Evolutionary conservation across 805 yeast genomes (phyloP), one percentile per base, ranked within the genome.

Genomic region (Yamadazyma insecticola): DNA sequence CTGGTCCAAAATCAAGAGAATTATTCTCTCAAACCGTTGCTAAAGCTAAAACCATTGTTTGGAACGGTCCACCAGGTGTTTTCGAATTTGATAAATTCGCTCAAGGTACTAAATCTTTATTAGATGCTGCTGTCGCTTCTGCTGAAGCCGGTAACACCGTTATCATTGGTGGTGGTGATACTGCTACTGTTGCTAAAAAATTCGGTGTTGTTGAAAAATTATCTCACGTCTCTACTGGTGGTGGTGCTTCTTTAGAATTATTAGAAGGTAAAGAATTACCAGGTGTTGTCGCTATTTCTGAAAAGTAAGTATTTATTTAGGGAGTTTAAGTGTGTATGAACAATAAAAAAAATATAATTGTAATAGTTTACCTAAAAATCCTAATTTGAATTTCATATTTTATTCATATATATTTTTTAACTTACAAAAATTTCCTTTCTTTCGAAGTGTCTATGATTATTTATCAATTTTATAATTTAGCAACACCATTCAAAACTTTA

Each of bases 11-110:
- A 72, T 76, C 95, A 41, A 72, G 77, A 55, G 74, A 78, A 65
- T 74, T 83, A 50, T 92, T 84, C 61, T 76, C 81, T 47, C 79
- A 70, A 47, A 81, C 96, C 45, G 86, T 92, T 51, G 82, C 83
- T 46, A 74, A 81, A 68, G 94, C 98, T 51, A 88, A 90, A 80
- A 92, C 98, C 55, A 90, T 92, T 55, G 92, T 92, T 61, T 92
- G 98, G 98, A 92, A 92, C 75, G 98, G 98, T 64, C 98, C 98
- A 46, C 97, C 98, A 68, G 98, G 98, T 76, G 98, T 92, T 52
- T 92, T 92, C 63, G 98, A 92, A 74, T 92, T 92, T 57, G 96
- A 86, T 50, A 75, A 74, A 55, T 92, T 92, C 61, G 82, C 96
- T 50, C 67, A 67, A 39, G 97, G 97, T 70, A 90, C 97, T 60